phyloP scores from a whole-genome alignment of 805 yeast species.

The Starmerella bombicola region DNA sequence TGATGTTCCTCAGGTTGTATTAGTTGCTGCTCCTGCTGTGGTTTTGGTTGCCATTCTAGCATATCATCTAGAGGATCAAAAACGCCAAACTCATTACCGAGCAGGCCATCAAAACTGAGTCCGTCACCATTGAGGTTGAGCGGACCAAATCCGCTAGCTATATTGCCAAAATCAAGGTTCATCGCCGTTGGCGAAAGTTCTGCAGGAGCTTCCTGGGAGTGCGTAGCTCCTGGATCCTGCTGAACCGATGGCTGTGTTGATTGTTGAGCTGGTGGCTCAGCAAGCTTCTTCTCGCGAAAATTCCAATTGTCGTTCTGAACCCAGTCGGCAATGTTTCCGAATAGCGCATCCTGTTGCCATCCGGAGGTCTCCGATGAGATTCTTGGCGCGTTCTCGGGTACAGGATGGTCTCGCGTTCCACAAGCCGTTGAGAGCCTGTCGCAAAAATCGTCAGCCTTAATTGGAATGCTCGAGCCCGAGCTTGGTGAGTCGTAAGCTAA shows the following conservation, averaged over 20 bases:
- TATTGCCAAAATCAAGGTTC: conserved; percentile 16
- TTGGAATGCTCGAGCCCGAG: conserved; percentile 8
- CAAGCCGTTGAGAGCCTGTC: conserved; percentile 66
- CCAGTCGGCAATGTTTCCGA: conserved; percentile 10
- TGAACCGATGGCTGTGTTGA: neutral
- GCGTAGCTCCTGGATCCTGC: neutral
- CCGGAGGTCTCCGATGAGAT: conserved; percentile 19
- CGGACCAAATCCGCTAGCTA: conserved; percentile 15
- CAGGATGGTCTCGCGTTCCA: conserved; percentile 53
- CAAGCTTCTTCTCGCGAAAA: neutral
- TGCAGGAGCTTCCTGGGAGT: conserved; percentile 6
- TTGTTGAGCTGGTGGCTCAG: neutral
- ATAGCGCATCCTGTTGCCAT: conserved; percentile 15
- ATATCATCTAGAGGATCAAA: conserved; percentile 29
- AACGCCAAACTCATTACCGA: conserved; percentile 27
- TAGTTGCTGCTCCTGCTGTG: neutral
- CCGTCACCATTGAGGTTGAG: conserved; percentile 1
- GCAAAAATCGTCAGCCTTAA: conserved; percentile 51
- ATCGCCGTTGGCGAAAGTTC: conserved; percentile 23
- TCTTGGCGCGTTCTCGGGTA: conserved; percentile 27
- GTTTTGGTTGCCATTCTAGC: conserved; percentile 17
- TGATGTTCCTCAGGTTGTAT: neutral
- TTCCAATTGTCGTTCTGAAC: conserved; percentile 7
- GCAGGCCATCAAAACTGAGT: conserved; percentile 23
- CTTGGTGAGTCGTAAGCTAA: conserved; percentile 13